Evolutionary conservation across 306 rosid genomes (phyloP).

Genomic region (Cercis canadensis): DNA sequence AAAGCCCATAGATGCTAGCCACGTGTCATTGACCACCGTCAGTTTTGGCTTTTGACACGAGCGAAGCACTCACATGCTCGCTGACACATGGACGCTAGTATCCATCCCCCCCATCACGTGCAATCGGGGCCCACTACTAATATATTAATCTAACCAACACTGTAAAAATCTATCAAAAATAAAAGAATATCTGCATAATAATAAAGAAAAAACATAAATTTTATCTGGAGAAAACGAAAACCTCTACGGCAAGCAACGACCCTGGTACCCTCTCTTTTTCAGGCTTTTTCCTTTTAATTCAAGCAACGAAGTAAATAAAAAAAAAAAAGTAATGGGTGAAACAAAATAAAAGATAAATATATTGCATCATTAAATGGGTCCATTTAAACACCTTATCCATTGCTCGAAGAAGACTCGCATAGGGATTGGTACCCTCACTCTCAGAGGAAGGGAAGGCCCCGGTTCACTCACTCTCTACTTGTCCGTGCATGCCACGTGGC

Average conservation of each 20-base stretch:
- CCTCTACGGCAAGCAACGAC: constrained; percentile 55
- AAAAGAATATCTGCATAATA: background rate
- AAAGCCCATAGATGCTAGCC: constrained; percentile 40
- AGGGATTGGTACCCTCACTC: constrained; percentile 47
- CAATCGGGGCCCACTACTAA: constrained; percentile 38
- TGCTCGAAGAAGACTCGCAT: constrained; percentile 34
- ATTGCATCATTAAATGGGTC: constrained; percentile 11
- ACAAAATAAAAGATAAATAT: background rate
- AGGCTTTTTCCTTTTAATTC: constrained; percentile 46
- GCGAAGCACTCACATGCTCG: constrained; percentile 64
- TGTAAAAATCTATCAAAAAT: background rate
- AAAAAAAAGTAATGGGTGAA: background rate
- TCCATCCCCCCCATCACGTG: constrained; percentile 63
- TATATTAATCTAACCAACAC: constrained; percentile 1
- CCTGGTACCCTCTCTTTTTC: constrained; percentile 40
- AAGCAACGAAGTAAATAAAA: constrained; percentile 42
- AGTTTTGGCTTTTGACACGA: constrained; percentile 60
- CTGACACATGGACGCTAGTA: constrained; percentile 54
- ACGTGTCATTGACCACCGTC: constrained; percentile 78
- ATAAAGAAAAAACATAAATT: background rate
- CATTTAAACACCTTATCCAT: constrained; percentile 41
- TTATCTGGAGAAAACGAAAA: constrained; percentile 21
- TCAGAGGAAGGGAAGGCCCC: constrained; percentile 17
- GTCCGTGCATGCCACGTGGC: constrained; percentile 59
- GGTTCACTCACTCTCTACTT: constrained; percentile 7